Conservation (phyloP, 768 basidiomycete genomes). For the Tulasnella sp. region DNA sequence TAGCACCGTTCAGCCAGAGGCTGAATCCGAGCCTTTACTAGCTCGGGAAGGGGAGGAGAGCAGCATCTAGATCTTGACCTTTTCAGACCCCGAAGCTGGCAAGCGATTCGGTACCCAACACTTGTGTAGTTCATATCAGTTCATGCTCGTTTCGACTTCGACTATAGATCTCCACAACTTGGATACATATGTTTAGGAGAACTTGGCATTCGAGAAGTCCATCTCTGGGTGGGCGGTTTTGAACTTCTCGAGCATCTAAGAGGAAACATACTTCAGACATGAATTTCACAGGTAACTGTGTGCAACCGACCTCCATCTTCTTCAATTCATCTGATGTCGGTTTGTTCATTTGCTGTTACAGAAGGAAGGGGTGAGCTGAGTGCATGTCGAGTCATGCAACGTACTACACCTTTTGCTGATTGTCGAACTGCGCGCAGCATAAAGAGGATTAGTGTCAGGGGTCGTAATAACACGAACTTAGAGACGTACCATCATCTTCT, state of each 20-base stretch:
- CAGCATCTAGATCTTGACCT: too few relatives aligned
- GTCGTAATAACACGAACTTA: background rate
- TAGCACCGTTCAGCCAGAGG: too few relatives aligned
- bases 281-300: background rate
- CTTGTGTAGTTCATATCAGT: too few relatives aligned
- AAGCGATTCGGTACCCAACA: too few relatives aligned
- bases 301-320: slow-evolving; percentile 63
- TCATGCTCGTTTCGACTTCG: too few relatives aligned
- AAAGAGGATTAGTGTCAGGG: background rate
- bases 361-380: background rate
- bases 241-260: slow-evolving; percentile 75
- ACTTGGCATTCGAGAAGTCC: slow-evolving; percentile 87
- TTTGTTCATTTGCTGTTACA: slow-evolving; percentile 76
- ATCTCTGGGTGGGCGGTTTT: slow-evolving; percentile 84
- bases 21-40: too few relatives aligned
- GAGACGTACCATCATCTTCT: slow-evolving; percentile 93
- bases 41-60: too few relatives aligned
- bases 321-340: slow-evolving; percentile 91
- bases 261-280: background rate
- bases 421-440: slow-evolving; percentile 46
- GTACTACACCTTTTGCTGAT: slow-evolving; percentile 52
- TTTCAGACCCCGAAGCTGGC: too few relatives aligned
- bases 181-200: slow-evolving; percentile 44
- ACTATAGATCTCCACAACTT: too few relatives aligned
- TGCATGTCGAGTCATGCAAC: slow-evolving; percentile 6